Evolutionary conservation across 768 basidiomycete genomes (phyloP).

Genomic region (Xerocomellus intermedius): DNA sequence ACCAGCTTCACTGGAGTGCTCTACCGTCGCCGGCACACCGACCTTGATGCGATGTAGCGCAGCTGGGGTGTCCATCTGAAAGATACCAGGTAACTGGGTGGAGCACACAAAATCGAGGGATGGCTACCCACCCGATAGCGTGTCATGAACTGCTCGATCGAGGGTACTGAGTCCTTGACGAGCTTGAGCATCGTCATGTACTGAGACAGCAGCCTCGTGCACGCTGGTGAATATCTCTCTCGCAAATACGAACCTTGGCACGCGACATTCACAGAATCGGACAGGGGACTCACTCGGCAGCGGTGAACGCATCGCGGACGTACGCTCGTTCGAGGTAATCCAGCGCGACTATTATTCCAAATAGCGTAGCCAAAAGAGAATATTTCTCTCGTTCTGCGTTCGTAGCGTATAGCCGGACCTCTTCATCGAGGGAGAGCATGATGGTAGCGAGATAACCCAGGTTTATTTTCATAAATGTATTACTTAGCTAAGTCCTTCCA

Average conservation of each 20-base stretch:
- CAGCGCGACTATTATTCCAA: constrained; percentile 85
- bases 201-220: constrained; percentile 89
- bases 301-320: constrained; percentile 87
- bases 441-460: background rate
- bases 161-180: constrained; percentile 84
- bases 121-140: constrained; percentile 66
- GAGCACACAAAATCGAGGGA: background rate
- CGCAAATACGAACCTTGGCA: constrained; percentile 9
- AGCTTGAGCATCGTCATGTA: constrained; percentile 97
- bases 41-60: constrained; percentile 88
- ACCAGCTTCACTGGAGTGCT: constrained; percentile 90
- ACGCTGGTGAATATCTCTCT: constrained; percentile 94
- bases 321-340: constrained; percentile 97
- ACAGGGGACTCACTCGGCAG: constrained; percentile 71
- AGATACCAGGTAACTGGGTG: background rate
- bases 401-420: constrained; percentile 82
- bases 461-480: background rate
- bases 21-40: constrained; percentile 94
- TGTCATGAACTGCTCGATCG: constrained; percentile 88
- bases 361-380: constrained; percentile 85
- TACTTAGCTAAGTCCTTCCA: constrained; percentile 24
- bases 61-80: constrained; percentile 91
- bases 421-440: constrained; percentile 80
- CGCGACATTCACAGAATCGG: background rate
- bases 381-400: constrained; percentile 89